Evolutionary conservation across 208 protist genomes (phyloP).

Genomic region (Leishmania braziliensis): DNA sequence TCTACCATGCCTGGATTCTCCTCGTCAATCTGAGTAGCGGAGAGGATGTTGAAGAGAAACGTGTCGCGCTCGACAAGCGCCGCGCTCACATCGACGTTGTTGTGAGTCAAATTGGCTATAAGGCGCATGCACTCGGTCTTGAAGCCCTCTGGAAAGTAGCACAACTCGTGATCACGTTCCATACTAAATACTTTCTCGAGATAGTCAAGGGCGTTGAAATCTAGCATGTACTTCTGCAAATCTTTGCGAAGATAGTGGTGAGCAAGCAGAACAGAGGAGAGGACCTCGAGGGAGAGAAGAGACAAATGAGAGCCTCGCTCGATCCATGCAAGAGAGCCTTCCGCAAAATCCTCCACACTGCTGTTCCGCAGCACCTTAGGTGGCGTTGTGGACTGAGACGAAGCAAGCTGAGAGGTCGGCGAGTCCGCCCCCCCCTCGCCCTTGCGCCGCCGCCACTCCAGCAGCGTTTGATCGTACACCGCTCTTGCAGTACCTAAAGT

Average conservation of each 20-base stretch:
- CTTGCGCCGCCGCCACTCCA: slow-evolving; percentile 31
- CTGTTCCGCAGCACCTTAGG: slow-evolving; percentile 51
- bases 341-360: slow-evolving; percentile 83
- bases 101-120: slow-evolving; percentile 70
- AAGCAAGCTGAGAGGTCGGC: slow-evolving; percentile 5
- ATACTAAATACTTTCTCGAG: slow-evolving; percentile 63
- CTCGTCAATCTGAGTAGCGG: slow-evolving; percentile 78
- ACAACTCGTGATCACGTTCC: slow-evolving; percentile 70
- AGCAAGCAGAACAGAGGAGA: slow-evolving; percentile 56
- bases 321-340: slow-evolving; percentile 75
- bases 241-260: slow-evolving; percentile 39
- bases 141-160: slow-evolving; percentile 79
- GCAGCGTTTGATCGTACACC: slow-evolving; percentile 45
- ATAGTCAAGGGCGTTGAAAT: slow-evolving; percentile 55
- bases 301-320: slow-evolving; percentile 71
- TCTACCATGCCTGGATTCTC: slow-evolving; percentile 90
- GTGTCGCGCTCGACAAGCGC: slow-evolving; percentile 42
- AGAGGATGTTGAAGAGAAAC: slow-evolving; percentile 63
- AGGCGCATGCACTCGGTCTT: slow-evolving; percentile 76
- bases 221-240: slow-evolving; percentile 69
- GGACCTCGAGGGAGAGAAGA: slow-evolving; percentile 53
- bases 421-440: slow-evolving; percentile 20
- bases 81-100: slow-evolving; percentile 42
- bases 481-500: slow-evolving; percentile 47
- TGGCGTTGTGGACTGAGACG: slow-evolving; percentile 32